These are phyloP conservation scores for Lepidium campestre DNA, from an alignment of 441 rosid species.

Conservation along the genomic window DNA sequence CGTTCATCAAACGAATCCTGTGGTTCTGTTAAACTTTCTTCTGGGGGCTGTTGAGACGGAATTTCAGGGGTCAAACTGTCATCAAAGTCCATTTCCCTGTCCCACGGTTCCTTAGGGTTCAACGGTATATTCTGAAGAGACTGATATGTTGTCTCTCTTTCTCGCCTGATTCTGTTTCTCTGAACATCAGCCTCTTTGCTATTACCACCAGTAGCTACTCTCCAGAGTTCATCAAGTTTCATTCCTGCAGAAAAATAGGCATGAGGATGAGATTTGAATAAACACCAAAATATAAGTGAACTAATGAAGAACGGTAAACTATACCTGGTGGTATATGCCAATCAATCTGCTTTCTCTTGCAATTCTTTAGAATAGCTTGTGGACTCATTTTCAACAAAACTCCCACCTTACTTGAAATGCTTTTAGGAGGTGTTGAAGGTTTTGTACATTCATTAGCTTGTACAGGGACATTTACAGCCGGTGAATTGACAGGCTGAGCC, in stretches of 20 bases:
- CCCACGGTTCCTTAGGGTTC: constrained; percentile 98
- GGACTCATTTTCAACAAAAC: constrained; percentile 35
- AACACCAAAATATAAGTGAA: constrained; percentile 5
- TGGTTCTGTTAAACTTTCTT: constrained; percentile 39
- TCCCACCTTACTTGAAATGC: constrained; percentile 32
- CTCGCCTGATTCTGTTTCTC: constrained; percentile 83
- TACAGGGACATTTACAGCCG: constrained; percentile 27
- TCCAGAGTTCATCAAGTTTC: constrained; percentile 50
- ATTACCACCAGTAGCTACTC: constrained; percentile 76
- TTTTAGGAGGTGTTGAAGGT: constrained; percentile 30
- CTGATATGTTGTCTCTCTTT: constrained; percentile 63
- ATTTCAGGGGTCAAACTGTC: constrained; percentile 86
- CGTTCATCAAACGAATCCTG: constrained; percentile 39
- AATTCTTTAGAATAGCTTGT: constrained; percentile 42
- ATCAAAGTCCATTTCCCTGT: constrained; percentile 86
- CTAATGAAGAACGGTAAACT: constrained; percentile 24
- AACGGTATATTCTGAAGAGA: constrained; percentile 55
- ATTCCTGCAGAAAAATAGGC: constrained; percentile 60
- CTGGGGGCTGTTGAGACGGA: constrained; percentile 78
- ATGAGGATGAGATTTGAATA: constrained; percentile 25
- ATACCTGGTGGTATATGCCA: constrained; percentile 91
- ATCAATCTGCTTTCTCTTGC: constrained; percentile 49
- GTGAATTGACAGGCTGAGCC: constrained; percentile 14
- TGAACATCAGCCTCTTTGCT: constrained; percentile 91
- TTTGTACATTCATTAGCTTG: constrained; percentile 50